phyloP scores from a whole-genome alignment of 2,329 filamentous ascomycete genomes.

The Clonostachys sp. region DNA sequence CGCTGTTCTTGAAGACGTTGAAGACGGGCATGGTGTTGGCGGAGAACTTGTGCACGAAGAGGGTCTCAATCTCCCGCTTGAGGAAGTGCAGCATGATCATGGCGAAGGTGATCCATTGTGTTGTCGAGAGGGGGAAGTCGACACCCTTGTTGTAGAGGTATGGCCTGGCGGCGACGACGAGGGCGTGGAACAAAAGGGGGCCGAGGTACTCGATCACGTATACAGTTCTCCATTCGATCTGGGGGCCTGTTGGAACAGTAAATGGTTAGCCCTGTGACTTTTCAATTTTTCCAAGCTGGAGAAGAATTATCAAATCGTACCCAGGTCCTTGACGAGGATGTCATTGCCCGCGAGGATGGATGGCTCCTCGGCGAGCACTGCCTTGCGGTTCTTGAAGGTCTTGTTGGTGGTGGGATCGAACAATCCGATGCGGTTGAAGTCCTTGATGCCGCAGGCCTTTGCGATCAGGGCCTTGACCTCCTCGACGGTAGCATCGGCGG shows the following conservation, averaged over 20 bases:
- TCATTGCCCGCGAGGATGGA: conserved; percentile 44
- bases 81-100: conserved; percentile 81
- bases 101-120: conserved; percentile 69
- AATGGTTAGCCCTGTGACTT: background rate
- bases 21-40: conserved; percentile 85
- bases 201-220: conserved; percentile 95
- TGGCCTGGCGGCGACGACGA: conserved; percentile 67
- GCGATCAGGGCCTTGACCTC: conserved; percentile 54
- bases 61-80: conserved; percentile 92
- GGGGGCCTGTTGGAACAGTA: conserved; percentile 55
- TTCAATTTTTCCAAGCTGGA: background rate
- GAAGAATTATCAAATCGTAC: conserved; percentile 39
- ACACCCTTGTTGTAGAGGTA: conserved; percentile 44
- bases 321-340: conserved; percentile 89
- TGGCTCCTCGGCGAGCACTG: conserved; percentile 41
- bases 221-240: conserved; percentile 89
- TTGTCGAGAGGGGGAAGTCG: conserved; percentile 46
- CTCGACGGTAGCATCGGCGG: conserved; percentile 50
- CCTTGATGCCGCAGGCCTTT: conserved; percentile 41
- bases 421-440: conserved; percentile 59
- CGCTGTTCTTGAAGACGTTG: conserved; percentile 94
- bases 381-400: conserved; percentile 58
- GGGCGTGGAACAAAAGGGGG: conserved; percentile 80
- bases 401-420: conserved; percentile 57
- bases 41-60: conserved; percentile 94